Percentiles rank a stretch among this genome's conserved stretches.
These are phyloP conservation scores for Clarireedia homoeocarpa DNA, from an alignment of 2,329 filamentous ascomycete genomes.

Conservation along the genomic window DNA sequence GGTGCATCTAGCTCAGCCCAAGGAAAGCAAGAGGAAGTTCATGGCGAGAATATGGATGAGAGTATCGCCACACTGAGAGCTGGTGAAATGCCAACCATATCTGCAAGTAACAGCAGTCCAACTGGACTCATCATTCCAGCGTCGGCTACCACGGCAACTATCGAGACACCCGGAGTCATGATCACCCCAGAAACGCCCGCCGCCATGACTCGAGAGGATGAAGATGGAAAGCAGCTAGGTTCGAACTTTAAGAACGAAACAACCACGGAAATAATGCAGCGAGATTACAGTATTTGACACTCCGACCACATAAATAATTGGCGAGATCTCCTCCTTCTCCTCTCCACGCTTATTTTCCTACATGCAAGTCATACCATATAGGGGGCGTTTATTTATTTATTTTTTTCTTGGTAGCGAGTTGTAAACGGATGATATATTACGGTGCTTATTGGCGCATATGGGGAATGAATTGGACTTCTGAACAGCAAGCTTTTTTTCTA, in stretches of 20 bases:
- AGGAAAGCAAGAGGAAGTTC: slow-evolving; percentile 6
- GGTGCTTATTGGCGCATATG: not conserved
- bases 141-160: slow-evolving; percentile 13
- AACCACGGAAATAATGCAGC: not conserved
- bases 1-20: slow-evolving; percentile 14
- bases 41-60: slow-evolving; percentile 15
- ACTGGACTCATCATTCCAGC: not conserved
- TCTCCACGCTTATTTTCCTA: not conserved
- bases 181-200: slow-evolving; percentile 25
- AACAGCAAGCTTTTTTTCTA: not conserved
- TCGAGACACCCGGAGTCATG: slow-evolving; percentile 22
- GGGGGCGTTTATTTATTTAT: not conserved
- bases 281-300: not conserved
- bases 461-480: not conserved
- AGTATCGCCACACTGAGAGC: slow-evolving; percentile 25
- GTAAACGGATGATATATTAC: not conserved
- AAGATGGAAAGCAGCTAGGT: slow-evolving; percentile 24
- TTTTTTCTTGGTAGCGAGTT: not conserved
- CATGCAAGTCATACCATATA: not conserved
- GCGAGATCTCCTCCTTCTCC: too few relatives aligned
- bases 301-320: too few relatives aligned
- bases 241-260: not conserved
- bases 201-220: slow-evolving; percentile 12
- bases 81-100: slow-evolving; percentile 2
- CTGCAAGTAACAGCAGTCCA: not conserved